These are phyloP conservation scores for Schoenoplectus triqueter DNA, from an alignment of 202 grass and related monocot genomes.

Conservation along the genomic window DNA sequence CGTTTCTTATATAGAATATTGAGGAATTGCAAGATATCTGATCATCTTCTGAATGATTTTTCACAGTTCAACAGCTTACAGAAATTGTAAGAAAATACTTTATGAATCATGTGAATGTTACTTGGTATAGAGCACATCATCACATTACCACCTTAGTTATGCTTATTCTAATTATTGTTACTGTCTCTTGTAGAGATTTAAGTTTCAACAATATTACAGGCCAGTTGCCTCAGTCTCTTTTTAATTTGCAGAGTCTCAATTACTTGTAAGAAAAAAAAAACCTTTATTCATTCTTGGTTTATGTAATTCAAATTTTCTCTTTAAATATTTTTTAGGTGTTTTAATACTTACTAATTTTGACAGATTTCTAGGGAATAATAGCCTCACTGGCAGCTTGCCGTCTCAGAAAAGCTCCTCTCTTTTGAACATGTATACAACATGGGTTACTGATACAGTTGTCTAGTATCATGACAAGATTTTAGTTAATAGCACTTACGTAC, in stretches of 20 bases:
- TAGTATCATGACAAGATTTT: not conserved
- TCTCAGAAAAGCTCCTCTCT: slow-evolving; percentile 46
- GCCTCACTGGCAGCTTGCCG: slow-evolving; percentile 53
- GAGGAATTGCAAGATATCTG: slow-evolving; percentile 79
- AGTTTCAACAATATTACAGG: slow-evolving; percentile 94
- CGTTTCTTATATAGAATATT: slow-evolving; percentile 50
- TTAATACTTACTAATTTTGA: no score
- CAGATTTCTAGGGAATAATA: slow-evolving; percentile 55
- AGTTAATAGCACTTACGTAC: not conserved
- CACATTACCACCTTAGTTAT: no score
- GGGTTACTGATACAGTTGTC: not conserved
- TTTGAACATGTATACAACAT: slow-evolving; percentile 44
- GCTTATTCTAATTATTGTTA: slow-evolving; percentile 6
- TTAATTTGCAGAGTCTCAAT: slow-evolving; percentile 46
- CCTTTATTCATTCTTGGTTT: no score
- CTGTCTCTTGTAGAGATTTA: slow-evolving; percentile 63
- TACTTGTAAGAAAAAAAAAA: not conserved
- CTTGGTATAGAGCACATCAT: no score
- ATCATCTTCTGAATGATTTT: slow-evolving; percentile 55
- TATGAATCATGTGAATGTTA: no score
- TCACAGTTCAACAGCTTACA: slow-evolving; percentile 31
- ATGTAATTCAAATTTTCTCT: no score
- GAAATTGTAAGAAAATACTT: slow-evolving; percentile 31
- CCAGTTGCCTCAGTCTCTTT: slow-evolving; percentile 60
- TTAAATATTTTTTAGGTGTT: no score